Conservation (phyloP, 1,284 basidiomycete species). For the Afroboletus lepidellus region DNA sequence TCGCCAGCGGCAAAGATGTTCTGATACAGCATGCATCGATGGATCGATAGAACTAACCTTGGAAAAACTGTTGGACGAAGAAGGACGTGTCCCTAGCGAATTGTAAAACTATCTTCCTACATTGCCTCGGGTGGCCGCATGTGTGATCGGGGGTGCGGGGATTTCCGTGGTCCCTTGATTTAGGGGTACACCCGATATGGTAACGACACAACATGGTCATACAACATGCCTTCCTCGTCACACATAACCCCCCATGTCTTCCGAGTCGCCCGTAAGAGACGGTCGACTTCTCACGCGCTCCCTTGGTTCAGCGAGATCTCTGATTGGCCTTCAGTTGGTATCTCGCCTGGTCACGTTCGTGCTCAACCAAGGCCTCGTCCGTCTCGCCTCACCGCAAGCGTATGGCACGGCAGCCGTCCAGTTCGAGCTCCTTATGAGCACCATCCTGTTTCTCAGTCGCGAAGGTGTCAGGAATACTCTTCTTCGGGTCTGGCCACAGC, state of each 20-base stretch:
- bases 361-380: conserved; percentile 85
- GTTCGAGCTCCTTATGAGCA: conserved; percentile 83
- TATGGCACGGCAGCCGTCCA: conserved; percentile 88
- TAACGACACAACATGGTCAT: conserved; percentile 25
- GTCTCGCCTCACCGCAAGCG: conserved; percentile 80
- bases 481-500: conserved; percentile 47
- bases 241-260: too few relatives aligned
- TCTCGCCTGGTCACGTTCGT: conserved; percentile 84
- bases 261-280: conserved; percentile 4
- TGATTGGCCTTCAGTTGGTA: conserved; percentile 84
- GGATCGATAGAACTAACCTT: background rate
- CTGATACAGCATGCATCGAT: conserved; percentile 1
- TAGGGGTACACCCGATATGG: too few relatives aligned
- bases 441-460: conserved; percentile 87
- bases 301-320: conserved; percentile 68
- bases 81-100: background rate
- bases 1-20: background rate
- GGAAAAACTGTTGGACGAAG: background rate
- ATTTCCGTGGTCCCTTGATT: conserved; percentile 7
- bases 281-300: conserved; percentile 39
- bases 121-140: background rate
- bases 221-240: conserved; percentile 13
- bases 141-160: background rate
- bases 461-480: conserved; percentile 89
- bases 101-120: conserved; percentile 1